Percentiles rank a stretch among this genome's conserved stretches.
Evolutionary conservation across 2,329 filamentous ascomycete species (phyloP).

Genomic region (Epichloe uncinata): DNA sequence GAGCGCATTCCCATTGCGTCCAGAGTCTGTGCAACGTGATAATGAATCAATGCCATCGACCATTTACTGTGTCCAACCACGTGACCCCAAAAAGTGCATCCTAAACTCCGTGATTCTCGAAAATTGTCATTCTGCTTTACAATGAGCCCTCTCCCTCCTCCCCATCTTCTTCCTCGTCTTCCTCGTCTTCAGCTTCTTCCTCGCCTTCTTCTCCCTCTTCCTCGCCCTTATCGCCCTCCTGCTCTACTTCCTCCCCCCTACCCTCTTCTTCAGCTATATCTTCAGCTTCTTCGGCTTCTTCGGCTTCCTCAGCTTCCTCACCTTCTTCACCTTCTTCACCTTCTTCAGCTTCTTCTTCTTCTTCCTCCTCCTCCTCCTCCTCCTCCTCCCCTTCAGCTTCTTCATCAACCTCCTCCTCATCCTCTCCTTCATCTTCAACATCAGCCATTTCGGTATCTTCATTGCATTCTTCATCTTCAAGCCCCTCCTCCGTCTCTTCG

Average conservation of each 20-base stretch:
- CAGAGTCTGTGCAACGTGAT: too few species aligned
- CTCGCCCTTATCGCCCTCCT: too few species aligned
- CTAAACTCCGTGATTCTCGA: not conserved
- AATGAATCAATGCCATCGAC: too few species aligned
- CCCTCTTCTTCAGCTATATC: constrained; percentile 2
- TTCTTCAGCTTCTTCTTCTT: constrained; percentile 6
- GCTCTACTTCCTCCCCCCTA: constrained; percentile 5
- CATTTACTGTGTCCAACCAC: too few species aligned
- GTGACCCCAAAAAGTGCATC: not conserved
- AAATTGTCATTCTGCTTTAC: not conserved
- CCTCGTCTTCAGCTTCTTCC: constrained; percentile 2
- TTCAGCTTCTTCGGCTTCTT: constrained; percentile 10
- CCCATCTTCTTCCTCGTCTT: not conserved
- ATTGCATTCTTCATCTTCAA: constrained; percentile 9
- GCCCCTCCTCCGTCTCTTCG: constrained; percentile 9
- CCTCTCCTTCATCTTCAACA: constrained; percentile 7
- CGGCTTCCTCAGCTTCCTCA: constrained; percentile 5
- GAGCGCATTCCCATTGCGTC: too few species aligned
- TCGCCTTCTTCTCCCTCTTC: constrained; percentile 8
- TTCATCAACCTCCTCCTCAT: constrained; percentile 7
- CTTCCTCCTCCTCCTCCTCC: constrained; percentile 6
- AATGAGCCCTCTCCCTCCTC: too few species aligned
- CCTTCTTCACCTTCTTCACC: constrained; percentile 10
- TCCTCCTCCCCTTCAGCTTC: constrained; percentile 5
- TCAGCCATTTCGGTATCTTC: constrained; percentile 9